Evolutionary conservation across 495 filamentous ascomycete genomes (phyloP), one percentile per base, ranked within the genome.

Genomic region (Glarea lozoyensis): DNA sequence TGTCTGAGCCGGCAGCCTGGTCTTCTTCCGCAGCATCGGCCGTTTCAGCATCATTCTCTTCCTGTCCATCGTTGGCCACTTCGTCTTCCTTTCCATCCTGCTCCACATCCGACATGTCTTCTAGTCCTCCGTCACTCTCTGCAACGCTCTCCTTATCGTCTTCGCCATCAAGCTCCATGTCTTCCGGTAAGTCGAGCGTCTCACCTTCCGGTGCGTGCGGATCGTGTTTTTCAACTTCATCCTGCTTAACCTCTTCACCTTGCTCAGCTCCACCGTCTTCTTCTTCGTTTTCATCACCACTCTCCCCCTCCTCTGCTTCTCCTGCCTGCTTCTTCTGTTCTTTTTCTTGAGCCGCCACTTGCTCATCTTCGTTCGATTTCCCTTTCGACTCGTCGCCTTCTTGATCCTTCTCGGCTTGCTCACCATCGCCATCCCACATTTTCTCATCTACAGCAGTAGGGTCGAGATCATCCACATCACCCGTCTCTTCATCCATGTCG

Each of bases 401-500:
- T 37, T 88, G 84, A 35, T 95, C 86, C 52, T 90, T 89, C 40
- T 87, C 79, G 21, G 82, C 68, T 11, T 81, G 67, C 37, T 86
- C 82, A 13, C 73, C 77, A 32, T 75, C 76, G 7, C 84, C 88
- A 61, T 97, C 88, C 92, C 92, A 98, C 68, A 96, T 82, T 66
- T 96, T 97, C 63, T 98, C 92, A 59, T 98, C 92, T 1, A 98
- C 81, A 12, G 88, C 86, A 13, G 78, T 81, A 5, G 86, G 79
- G 50, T 93, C 88, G 15, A 94, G 67, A 50, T 89, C 86, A 67
- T 94, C 83, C 4, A 98, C 86, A 57, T 84, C 81, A 4, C 88
- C 93, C 7, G 79, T 70, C 64, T 95, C 84, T 54, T 95, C 89
- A 45, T 95, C 88, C 49, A 93, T 77, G 42, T 72, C 67, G 2